Percentiles rank a stretch among this genome's conserved stretches.
These are phyloP conservation scores for Nicotiana attenuata DNA, from an alignment of 257 asterid genomes.

Conservation along the genomic window DNA sequence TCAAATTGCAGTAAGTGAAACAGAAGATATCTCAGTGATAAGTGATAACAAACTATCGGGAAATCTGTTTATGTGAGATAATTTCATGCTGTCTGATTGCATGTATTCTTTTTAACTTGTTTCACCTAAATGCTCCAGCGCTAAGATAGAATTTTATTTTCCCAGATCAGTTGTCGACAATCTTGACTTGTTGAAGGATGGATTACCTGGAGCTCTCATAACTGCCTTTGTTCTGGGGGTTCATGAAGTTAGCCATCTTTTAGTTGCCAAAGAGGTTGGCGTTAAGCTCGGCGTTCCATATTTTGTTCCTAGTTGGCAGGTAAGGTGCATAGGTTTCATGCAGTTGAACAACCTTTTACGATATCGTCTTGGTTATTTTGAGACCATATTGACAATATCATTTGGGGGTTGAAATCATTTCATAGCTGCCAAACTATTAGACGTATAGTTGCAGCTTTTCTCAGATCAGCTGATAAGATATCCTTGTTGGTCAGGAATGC, in stretches of 20 bases:
- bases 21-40: not conserved
- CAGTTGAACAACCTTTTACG: not conserved
- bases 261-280: slow-evolving; percentile 70
- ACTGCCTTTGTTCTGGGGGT: slow-evolving; percentile 72
- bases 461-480: not conserved
- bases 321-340: slow-evolving; percentile 24
- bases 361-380: not conserved
- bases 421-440: not conserved
- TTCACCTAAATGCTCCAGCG: not conserved
- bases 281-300: slow-evolving; percentile 80
- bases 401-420: not conserved
- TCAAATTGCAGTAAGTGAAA: not conserved
- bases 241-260: slow-evolving; percentile 75
- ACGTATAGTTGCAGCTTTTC: not conserved
- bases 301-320: slow-evolving; percentile 99
- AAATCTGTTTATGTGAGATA: not conserved
- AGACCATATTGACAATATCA: not conserved
- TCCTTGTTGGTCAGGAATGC: slow-evolving; percentile 5
- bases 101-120: not conserved
- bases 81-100: not conserved
- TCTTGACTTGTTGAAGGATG: slow-evolving; percentile 59
- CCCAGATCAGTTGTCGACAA: slow-evolving; percentile 73
- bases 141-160: slow-evolving; percentile 12
- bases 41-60: not conserved
- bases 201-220: slow-evolving; percentile 93